Base-by-base conservation (phyloP, 2,329 filamentous ascomycete species). In the Fusarium miscanthi region DNA sequence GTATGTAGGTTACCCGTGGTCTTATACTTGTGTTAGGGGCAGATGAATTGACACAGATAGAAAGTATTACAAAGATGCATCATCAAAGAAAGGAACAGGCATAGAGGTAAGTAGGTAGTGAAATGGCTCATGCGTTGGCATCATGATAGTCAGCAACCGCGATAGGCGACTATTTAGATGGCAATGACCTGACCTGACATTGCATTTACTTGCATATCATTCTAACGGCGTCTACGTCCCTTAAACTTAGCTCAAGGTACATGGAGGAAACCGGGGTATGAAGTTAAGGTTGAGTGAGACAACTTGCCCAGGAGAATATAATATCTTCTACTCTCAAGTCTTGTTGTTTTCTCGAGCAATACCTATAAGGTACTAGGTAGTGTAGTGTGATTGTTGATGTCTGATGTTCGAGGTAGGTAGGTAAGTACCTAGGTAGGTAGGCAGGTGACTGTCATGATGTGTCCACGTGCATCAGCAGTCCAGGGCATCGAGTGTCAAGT, bases 381-480 rank as follows among this genome's bases (percentile, higher is more conserved):
- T 25, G 23, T 43, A n/a, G 31, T 61, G 46, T 62, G 52, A 56
- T 56, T 31, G 30, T 42, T 56, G 52, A 41, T 59, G 31, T 40
- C 17, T 41, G 43, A 33, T 31, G 27, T 54, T 30, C 27, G 27
- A 30, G 27, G 27, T 30, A 30, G 27, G 27, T 30, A 30, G 6
- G 4, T 30, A 30, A 6, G 56, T 33, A 25, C 23, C 23, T 23
- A 33, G 17, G 21, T 8, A n/a, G 23, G 41, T 27, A 45, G 46
- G n/a, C 63, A 68, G 41, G 59, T 72, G 64, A 73, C 61, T 42
- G 48, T 48, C 23, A 25, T 41, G 40, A 51, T 59, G 53, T n/a
- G 59, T 66, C 65, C 70, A 59, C 59, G 59, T 73, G 65, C 69
- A 61, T 62, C 41, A 19, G 51, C 59, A 66, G 56, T 41, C 62